Percentiles rank a stretch among this genome's conserved stretches.
These are phyloP conservation scores for Hymenoscyphus scutula DNA, from an alignment of 2,329 filamentous ascomycete genomes.

Conservation along the genomic window DNA sequence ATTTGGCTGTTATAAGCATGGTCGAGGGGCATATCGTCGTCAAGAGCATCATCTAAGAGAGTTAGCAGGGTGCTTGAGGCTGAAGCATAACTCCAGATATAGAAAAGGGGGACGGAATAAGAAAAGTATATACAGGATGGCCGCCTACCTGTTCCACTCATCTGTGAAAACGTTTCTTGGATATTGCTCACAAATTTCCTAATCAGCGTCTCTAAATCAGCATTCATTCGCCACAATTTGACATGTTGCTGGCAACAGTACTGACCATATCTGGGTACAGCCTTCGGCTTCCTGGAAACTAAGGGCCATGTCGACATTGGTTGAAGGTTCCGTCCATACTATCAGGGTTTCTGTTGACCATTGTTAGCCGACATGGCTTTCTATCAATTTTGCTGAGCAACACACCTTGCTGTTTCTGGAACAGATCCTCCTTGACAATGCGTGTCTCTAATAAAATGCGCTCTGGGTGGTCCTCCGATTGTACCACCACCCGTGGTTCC, in stretches of 20 bases:
- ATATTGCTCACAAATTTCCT: slow-evolving; percentile 91
- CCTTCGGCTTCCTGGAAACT: slow-evolving; percentile 98
- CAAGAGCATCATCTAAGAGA: slow-evolving; percentile 73
- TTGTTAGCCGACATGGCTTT: slow-evolving; percentile 28
- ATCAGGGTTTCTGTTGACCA: slow-evolving; percentile 79
- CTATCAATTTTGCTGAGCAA: slow-evolving; percentile 18
- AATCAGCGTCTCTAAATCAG: slow-evolving; percentile 17
- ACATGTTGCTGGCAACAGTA: slow-evolving; percentile 23
- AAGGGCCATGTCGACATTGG: slow-evolving; percentile 91
- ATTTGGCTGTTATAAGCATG: slow-evolving; percentile 59
- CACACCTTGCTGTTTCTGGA: slow-evolving; percentile 94
- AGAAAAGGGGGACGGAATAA: background rate
- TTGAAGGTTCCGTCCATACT: slow-evolving; percentile 87
- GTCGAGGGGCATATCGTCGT: slow-evolving; percentile 81
- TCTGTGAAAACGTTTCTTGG: slow-evolving; percentile 38
- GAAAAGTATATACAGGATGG: slow-evolving; percentile 3
- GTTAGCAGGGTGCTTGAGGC: slow-evolving; percentile 1
- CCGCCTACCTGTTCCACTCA: slow-evolving; percentile 56
- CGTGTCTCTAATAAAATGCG: slow-evolving; percentile 82
- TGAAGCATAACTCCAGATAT: background rate
- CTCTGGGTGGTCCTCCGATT: slow-evolving; percentile 88
- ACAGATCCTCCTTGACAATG: slow-evolving; percentile 91
- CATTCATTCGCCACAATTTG: background rate
- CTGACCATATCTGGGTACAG: slow-evolving; percentile 85
- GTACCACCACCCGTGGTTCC: slow-evolving; percentile 83